Evolutionary conservation across 768 basidiomycete genomes (phyloP), one percentile per base, ranked within the genome.

Genomic region (Agaricus sinodeliciosus): DNA sequence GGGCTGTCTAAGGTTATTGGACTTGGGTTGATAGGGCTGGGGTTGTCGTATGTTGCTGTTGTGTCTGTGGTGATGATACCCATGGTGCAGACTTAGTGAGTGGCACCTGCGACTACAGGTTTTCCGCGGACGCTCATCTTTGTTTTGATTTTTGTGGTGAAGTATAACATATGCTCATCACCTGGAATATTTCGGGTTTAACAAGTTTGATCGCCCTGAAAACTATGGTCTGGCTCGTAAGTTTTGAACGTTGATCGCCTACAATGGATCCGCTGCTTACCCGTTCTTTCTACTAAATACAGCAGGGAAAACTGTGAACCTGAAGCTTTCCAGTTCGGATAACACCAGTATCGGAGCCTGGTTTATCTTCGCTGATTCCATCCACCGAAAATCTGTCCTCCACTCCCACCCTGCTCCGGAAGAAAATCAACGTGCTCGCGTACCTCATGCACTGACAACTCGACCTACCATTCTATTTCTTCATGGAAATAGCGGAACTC

Each of bases 401-500:
- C 25, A 40, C 22, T 52, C 51, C 3, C 43, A 42, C 13, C 31
- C 31, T 3, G 7, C 31, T 11, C 28, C 51, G 18, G 26, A 25
- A 40, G 69, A 27, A 75, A 59, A 41, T 64, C 69, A 48, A 52
- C 48, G 66, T 31, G 70, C 72, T 6, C 66, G 63, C 49, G 68
- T 74, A 47, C 60, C 63, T 1, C 54, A 48, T 6, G 71, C 72
- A 3, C 41, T 70, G 28, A 37, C 59, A 11, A 49, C 54, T 40
- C 59, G 70, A 12, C 85, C 84, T 0, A 88, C 85, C 0, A 71
- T 87, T 42, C 69, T 90, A 9, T 89, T 81, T 67, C 69, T 87
- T 39, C 89, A 90, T 57, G 89, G 87, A 2, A 87, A 87, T 57
- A 85, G 82, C 0, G 86, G 73, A 1, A 84, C 81, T 1, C 74